These are phyloP conservation scores for Beta vulgaris DNA, from an alignment of 148 eudicot genomes.

Conservation along the genomic window DNA sequence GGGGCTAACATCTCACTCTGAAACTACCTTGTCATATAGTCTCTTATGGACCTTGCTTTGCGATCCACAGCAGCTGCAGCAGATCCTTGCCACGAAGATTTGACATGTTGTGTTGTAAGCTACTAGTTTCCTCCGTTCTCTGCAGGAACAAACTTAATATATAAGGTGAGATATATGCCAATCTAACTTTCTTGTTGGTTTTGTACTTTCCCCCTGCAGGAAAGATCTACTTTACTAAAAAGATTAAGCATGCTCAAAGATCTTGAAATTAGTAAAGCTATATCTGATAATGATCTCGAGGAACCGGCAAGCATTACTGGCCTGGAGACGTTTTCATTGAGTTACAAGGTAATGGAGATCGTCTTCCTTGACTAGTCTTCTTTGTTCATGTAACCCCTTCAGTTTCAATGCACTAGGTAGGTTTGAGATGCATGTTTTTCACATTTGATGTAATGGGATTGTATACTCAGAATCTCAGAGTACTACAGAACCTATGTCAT, in stretches of 20 bases:
- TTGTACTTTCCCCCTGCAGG: slow-evolving; percentile 46
- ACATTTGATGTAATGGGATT: not conserved
- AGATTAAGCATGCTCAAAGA: slow-evolving; percentile 80
- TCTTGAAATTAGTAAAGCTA: slow-evolving; percentile 57
- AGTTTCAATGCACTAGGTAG: not conserved
- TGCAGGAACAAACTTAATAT: not conserved
- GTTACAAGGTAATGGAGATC: slow-evolving; percentile 65
- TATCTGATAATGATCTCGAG: slow-evolving; percentile 52
- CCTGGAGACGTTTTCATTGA: slow-evolving; percentile 83
- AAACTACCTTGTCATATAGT: slow-evolving; percentile 40
- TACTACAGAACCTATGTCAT: not conserved
- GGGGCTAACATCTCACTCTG: slow-evolving; percentile 2
- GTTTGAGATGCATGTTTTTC: not conserved
- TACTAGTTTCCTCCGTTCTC: slow-evolving; percentile 6
- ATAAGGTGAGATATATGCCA: not conserved
- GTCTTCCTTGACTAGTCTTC: not conserved
- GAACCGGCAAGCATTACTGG: slow-evolving; percentile 93
- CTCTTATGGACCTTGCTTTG: slow-evolving; percentile 96
- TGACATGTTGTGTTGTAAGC: slow-evolving; percentile 91
- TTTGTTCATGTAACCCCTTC: slow-evolving; percentile 8
- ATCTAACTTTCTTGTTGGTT: slow-evolving; percentile 11
- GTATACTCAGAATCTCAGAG: not conserved
- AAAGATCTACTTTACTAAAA: slow-evolving; percentile 69
- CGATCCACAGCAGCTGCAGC: slow-evolving; percentile 95
- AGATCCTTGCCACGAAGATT: slow-evolving; percentile 94